These are phyloP conservation scores for Panicum hallii DNA, from an alignment of 202 grass and related monocot species.

Conservation along the genomic window DNA sequence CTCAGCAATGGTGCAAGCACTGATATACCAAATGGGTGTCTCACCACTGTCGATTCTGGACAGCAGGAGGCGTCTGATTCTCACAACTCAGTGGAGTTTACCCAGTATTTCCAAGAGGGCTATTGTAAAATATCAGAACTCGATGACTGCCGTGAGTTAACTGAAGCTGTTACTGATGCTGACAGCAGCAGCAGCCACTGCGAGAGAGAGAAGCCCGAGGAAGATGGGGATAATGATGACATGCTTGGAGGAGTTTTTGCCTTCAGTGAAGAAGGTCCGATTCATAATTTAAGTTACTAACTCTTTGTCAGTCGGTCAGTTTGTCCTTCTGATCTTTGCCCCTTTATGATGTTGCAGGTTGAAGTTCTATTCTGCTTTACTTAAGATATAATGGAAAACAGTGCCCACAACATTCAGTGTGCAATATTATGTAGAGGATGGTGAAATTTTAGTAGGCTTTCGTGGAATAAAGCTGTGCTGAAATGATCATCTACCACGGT, in stretches of 20 bases:
- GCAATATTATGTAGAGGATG: conserved; percentile 58
- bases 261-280: conserved; percentile 97
- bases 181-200: conserved; percentile 99
- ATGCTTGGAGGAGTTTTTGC: conserved; percentile 96
- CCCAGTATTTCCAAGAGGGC: conserved; percentile 98
- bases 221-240: conserved; percentile 97
- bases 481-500: conserved; percentile 46
- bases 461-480: conserved; percentile 59
- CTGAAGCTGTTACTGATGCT: conserved; percentile 99
- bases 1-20: conserved; percentile 43
- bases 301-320: neutral
- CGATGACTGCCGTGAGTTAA: conserved; percentile 99
- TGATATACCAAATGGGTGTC: conserved; percentile 52
- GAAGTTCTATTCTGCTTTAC: conserved; percentile 58
- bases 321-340: conserved; percentile 20
- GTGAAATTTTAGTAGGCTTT: conserved; percentile 57
- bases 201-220: conserved; percentile 97
- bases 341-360: conserved; percentile 55
- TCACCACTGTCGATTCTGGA: conserved; percentile 47
- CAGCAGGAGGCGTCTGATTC: conserved; percentile 66
- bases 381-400: conserved; percentile 51
- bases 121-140: conserved; percentile 99
- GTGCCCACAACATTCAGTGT: conserved; percentile 50
- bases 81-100: conserved; percentile 76
- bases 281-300: conserved; percentile 7